Conservation (phyloP, 192 early-diverging fungal genomes). For the Coemansia sp. region DNA sequence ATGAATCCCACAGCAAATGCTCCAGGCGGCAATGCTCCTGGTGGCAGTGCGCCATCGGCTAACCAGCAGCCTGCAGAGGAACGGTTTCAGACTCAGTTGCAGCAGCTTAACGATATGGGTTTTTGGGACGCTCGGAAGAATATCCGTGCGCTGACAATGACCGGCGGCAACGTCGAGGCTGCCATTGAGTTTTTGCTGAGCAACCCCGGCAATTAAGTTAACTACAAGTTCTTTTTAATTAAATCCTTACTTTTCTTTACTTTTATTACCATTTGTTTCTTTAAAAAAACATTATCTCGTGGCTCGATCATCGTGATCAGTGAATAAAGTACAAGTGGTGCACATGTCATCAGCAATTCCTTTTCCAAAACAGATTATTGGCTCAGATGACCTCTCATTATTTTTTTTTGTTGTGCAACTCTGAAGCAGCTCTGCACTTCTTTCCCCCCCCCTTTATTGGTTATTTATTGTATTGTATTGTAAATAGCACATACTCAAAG, state of each 20-base stretch:
- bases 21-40: not conserved
- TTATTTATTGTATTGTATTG: not conserved
- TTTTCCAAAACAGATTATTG: too few relatives aligned
- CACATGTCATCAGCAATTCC: too few relatives aligned
- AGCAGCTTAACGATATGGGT: conserved; percentile 94
- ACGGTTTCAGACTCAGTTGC: conserved; percentile 75
- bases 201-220: conserved; percentile 19
- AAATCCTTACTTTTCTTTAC: not conserved
- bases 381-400: too few relatives aligned
- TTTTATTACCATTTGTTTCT: conserved; percentile 7
- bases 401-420: too few relatives aligned
- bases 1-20: conserved; percentile 14
- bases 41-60: not conserved
- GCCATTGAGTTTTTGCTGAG: conserved; percentile 83
- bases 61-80: conserved; percentile 52
- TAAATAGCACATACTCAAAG: too few relatives aligned
- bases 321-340: too few relatives aligned
- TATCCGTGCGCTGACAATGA: conserved; percentile 79
- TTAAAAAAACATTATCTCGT: not conserved
- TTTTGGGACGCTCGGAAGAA: conserved; percentile 89
- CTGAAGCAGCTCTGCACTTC: too few relatives aligned
- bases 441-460: not conserved
- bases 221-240: not conserved
- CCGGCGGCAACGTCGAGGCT: conserved; percentile 88
- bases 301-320: too few relatives aligned